These are phyloP conservation scores for Termitomyces sp. DNA, from an alignment of 768 basidiomycete species.

Conservation along the genomic window DNA sequence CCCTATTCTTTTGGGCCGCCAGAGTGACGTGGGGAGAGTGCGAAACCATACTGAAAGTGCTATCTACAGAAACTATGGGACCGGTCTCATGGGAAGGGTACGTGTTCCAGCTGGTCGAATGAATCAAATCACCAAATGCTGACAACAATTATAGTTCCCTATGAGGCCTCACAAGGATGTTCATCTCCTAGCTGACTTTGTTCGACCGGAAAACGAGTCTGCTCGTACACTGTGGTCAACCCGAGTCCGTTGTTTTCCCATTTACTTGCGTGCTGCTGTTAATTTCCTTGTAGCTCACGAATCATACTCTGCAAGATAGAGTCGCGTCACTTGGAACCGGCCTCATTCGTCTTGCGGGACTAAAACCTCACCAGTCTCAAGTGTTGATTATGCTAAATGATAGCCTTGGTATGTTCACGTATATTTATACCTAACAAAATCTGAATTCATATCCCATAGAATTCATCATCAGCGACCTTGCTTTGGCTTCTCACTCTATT, in stretches of 20 bases:
- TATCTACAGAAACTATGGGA: constrained; percentile 87
- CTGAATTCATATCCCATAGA: constrained; percentile 33
- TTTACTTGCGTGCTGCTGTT: background rate
- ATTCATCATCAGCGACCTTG: constrained; percentile 76
- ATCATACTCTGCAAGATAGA: constrained; percentile 63
- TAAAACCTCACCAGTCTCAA: constrained; percentile 56
- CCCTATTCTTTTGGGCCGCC: constrained; percentile 88
- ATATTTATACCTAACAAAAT: background rate
- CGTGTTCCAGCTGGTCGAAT: constrained; percentile 22
- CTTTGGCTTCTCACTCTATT: constrained; percentile 66
- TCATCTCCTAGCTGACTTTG: constrained; percentile 58
- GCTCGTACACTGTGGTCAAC: constrained; percentile 77
- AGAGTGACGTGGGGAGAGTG: constrained; percentile 84
- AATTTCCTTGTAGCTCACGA: constrained; percentile 56
- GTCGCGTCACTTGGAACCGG: constrained; percentile 73
- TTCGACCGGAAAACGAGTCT: constrained; percentile 60
- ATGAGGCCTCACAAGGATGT: constrained; percentile 68
- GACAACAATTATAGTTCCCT: constrained; percentile 51
- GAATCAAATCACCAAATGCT: constrained; percentile 1
- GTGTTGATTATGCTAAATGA: constrained; percentile 80
- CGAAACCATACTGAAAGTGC: constrained; percentile 81
- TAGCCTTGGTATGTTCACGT: constrained; percentile 50
- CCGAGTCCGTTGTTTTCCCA: constrained; percentile 39
- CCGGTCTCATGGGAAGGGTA: constrained; percentile 77
- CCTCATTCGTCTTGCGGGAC: constrained; percentile 48